Evolutionary conservation across 2,329 filamentous ascomycete genomes (phyloP), one percentile per base, ranked within the genome.

Genomic region (Ceratocystis diversiconidia): DNA sequence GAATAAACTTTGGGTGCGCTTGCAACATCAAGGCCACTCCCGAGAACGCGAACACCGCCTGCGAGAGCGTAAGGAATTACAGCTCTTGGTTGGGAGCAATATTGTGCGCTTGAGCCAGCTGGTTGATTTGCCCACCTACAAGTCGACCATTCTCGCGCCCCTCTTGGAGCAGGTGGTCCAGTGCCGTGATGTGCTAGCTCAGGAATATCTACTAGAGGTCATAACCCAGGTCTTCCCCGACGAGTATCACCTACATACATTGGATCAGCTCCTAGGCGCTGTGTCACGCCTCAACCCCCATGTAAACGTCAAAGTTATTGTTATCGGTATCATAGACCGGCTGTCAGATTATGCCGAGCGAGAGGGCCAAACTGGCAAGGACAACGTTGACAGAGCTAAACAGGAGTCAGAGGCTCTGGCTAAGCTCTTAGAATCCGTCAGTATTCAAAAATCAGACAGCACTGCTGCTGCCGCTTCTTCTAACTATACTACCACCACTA

Each of bases 221-320:
- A 95, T 99, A 70, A 99, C 92, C 4, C 95, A 99, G 75, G 94
- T 97, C 63, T 99, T 99, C 78, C 94, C 94, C 0, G 94, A 99
- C 76, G 94, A 99, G 73, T 99, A 92, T 74, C 95, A 99, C 75
- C 84, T 99, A 25, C 92, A 99, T 73, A 99, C 94, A 0, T 83
- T 99, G 41, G 94, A 97, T 73, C 88, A 96, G 73, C 90, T 99
- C 74, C 84, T 99, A 43, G 94, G 88, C 7, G 94, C 94, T 5
- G 95, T 96, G 43, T 90, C 92, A 15, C 83, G 92, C 66, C 80
- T 99, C 46, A 96, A 99, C 72, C 94, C 92, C 0, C 90, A 97
- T 72, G 94, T 99, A 72, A 96, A 99, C 70, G 86, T 99, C 76
- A 99, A 99, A 78, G 89, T 89, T 60, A 99, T 99, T 66, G 92